Percentiles rank a stretch among this genome's conserved stretches.
Conservation (phyloP, 805 yeast species). For the Lachancea lanzarotensis region DNA sequence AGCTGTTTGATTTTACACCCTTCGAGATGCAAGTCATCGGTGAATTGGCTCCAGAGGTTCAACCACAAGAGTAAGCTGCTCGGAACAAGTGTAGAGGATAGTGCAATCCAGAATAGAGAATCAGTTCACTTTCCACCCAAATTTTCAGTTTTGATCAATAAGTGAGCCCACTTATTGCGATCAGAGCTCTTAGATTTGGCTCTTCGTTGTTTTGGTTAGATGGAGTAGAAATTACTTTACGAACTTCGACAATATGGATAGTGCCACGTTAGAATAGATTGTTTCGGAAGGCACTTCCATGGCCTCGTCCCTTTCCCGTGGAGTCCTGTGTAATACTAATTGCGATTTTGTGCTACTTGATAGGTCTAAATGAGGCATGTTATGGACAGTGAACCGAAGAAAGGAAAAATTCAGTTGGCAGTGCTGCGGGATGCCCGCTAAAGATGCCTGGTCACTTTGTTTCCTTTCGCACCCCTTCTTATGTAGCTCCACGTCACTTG, state of each 20-base stretch:
- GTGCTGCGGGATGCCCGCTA: neutral
- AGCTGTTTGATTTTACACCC: constrained; percentile 63
- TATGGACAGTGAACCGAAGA: too few relatives aligned
- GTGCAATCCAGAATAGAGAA: neutral
- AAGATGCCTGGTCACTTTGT: neutral
- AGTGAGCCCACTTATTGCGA: too few relatives aligned
- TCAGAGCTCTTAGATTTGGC: too few relatives aligned
- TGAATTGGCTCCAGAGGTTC: constrained; percentile 13
- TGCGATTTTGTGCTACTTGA: neutral
- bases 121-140: too few relatives aligned
- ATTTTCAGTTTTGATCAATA: too few relatives aligned
- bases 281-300: neutral
- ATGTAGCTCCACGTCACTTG: neutral
- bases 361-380: neutral
- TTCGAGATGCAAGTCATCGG: constrained; percentile 52
- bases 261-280: neutral
- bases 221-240: too few relatives aligned
- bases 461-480: neutral
- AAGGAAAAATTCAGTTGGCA: neutral
- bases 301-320: too few relatives aligned
- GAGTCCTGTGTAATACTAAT: too few relatives aligned
- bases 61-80: constrained; percentile 4
- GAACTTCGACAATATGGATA: neutral
- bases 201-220: too few relatives aligned
- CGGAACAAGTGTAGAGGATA: neutral